Conservation (phyloP, 306 rosid genomes). For the Castanea sativa region DNA sequence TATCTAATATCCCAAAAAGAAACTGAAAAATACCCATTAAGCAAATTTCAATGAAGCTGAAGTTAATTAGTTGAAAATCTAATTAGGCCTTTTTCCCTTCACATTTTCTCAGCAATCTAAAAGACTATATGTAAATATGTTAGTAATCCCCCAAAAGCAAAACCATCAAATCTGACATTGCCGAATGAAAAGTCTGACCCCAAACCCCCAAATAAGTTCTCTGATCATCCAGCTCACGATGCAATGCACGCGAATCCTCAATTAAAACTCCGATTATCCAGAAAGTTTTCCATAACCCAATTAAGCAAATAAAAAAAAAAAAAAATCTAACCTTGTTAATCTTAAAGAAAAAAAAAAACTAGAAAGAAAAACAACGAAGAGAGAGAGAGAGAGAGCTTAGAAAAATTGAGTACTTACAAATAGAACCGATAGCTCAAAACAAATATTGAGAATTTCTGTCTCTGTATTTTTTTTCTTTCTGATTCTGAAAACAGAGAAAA, state of each 20-base stretch:
- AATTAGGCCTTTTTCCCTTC: neutral
- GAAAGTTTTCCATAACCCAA: neutral
- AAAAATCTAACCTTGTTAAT: slow-evolving; percentile 3
- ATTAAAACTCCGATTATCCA: neutral
- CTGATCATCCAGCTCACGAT: neutral
- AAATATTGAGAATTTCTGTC: slow-evolving; percentile 7
- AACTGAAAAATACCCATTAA: neutral
- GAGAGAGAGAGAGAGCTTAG: neutral
- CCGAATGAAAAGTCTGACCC: slow-evolving; percentile 6
- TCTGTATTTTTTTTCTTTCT: slow-evolving; percentile 2
- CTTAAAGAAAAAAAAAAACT: neutral
- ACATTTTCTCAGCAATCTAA: slow-evolving; percentile 8
- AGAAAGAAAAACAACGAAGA: neutral
- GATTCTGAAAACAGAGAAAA: slow-evolving; percentile 10
- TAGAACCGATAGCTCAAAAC: slow-evolving; percentile 19
- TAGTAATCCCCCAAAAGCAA: neutral
- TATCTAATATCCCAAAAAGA: neutral
- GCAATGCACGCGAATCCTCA: slow-evolving; percentile 9
- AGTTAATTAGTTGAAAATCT: neutral
- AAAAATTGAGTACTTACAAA: slow-evolving; percentile 35
- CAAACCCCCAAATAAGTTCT: neutral
- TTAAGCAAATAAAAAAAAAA: neutral
- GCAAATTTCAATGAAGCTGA: neutral
- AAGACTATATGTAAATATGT: neutral
- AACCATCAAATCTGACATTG: neutral